Percentiles rank a stretch among this genome's conserved stretches.
Evolutionary conservation across 2,329 filamentous ascomycete genomes (phyloP).

Genomic region (Cercospora sojina): DNA sequence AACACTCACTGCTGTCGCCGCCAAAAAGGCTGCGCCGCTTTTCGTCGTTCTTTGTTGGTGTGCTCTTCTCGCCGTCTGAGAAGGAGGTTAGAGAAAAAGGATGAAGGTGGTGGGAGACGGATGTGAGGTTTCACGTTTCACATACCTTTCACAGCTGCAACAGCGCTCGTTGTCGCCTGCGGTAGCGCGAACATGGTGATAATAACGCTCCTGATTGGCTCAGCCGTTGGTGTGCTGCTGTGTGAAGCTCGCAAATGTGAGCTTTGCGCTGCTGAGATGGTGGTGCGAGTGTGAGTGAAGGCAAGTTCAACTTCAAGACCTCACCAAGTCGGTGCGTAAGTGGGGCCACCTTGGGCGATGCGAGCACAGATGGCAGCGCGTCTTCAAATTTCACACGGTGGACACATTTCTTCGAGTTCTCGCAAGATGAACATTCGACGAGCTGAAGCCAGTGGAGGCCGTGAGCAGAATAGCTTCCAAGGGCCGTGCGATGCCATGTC

Average conservation of each 20-base stretch:
- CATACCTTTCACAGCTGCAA: constrained; percentile 3
- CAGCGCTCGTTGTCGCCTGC: constrained; percentile 13
- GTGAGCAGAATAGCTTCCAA: background rate
- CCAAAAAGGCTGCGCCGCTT: constrained; percentile 1
- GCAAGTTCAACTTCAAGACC: background rate
- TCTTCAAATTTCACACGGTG: background rate
- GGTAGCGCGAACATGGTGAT: constrained; percentile 20
- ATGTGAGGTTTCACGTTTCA: constrained; percentile 10
- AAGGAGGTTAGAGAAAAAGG: background rate
- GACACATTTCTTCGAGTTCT: background rate
- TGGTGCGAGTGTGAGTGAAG: background rate
- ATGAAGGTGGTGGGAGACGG: background rate
- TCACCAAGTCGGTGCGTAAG: background rate
- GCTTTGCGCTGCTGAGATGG: background rate
- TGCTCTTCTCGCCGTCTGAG: background rate
- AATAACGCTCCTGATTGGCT: background rate
- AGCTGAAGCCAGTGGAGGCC: background rate
- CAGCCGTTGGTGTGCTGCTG: background rate
- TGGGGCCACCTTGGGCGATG: background rate
- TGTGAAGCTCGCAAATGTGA: background rate
- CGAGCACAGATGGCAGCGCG: background rate
- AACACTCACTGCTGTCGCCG: constrained; percentile 5
- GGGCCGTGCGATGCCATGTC: background rate
- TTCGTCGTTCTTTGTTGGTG: background rate
- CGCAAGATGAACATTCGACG: background rate